Evolutionary conservation across 2,329 filamentous ascomycete species (phyloP), one percentile per base, ranked within the genome.

Genomic region (Penicillium concentricum): DNA sequence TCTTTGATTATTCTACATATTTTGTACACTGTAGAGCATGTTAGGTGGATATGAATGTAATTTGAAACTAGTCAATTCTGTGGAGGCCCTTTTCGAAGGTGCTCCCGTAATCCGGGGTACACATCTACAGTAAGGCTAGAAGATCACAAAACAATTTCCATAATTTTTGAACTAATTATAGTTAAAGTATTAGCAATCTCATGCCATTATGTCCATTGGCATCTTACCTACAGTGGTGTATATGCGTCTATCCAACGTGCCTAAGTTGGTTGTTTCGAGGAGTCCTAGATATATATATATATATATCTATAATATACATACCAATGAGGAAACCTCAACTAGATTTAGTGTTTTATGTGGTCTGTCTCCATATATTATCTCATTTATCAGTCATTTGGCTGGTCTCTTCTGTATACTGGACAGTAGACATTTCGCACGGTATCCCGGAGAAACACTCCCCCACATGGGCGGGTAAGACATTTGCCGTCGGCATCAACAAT

Each of bases 371-470:
- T n/a, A n/a, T n/a, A n/a, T n/a, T n/a, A n/a, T n/a, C n/a, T 28
- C 12, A 26, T 18, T 5, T 20, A 46, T 16, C 5, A 9, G 10
- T 26, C 24, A 26, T 4, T 16, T 16, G 8, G 24, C 15, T 47
- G 34, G 8, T 20, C 18, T 26, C 10, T 32, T n/a, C 7, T 22
- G 13, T 9, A 41, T 16, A 8, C 8, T 4, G 8, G 22, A n/a
- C n/a, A n/a, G 20, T 37, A 37, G 35, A 37, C 16, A 37, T 37
- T 37, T 37, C 8, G 5, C 5, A 22, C 16, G n/a, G 6, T 28
- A 20, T 37, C 26, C 28, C 54, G 48, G 54, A 52, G 35, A 56
- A 56, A 52, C 54, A 16, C 43, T 57, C 43, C 37, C 43, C 54
- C 54, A 41, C 50, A 30, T 18, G 5, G 6, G 20, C 49, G 54